phyloP scores from a whole-genome alignment of 2,329 filamentous ascomycete species.

The Truncatella angustata region DNA sequence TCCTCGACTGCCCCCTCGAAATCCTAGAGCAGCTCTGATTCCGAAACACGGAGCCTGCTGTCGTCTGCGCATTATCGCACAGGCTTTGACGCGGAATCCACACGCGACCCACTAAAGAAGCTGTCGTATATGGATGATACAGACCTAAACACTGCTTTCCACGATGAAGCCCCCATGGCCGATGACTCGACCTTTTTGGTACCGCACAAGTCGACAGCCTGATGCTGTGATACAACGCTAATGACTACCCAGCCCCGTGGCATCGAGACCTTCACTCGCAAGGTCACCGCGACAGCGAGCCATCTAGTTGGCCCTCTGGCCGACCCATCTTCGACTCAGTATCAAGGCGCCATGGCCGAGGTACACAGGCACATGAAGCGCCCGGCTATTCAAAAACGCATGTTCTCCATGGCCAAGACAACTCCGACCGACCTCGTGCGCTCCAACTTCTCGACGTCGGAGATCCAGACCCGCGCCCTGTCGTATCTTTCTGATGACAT shows the following conservation, averaged over 20 bases:
- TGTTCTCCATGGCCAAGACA: slow-evolving; percentile 88
- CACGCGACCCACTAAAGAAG: slow-evolving; percentile 8
- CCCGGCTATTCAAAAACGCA: slow-evolving; percentile 79
- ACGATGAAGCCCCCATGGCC: slow-evolving; percentile 31
- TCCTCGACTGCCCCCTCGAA: background rate
- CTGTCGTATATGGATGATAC: slow-evolving; percentile 34
- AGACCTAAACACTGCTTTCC: slow-evolving; percentile 29
- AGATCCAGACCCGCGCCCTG: slow-evolving; percentile 92
- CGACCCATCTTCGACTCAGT: slow-evolving; percentile 61
- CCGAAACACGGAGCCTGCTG: background rate
- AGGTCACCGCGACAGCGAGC: slow-evolving; percentile 89
- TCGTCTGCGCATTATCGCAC: background rate
- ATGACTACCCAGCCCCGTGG: slow-evolving; percentile 66
- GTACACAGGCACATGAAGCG: slow-evolving; percentile 86
- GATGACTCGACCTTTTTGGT: slow-evolving; percentile 32
- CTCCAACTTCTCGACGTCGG: slow-evolving; percentile 81
- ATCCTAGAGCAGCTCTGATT: background rate
- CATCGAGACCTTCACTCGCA: slow-evolving; percentile 88
- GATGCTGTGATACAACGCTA: slow-evolving; percentile 2
- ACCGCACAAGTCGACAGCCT: slow-evolving; percentile 13
- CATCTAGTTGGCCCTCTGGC: slow-evolving; percentile 75
- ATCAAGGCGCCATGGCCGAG: slow-evolving; percentile 83
- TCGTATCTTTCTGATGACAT: slow-evolving; percentile 88
- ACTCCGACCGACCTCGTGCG: slow-evolving; percentile 93
- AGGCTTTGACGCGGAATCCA: slow-evolving; percentile 1